Evolutionary conservation across 2,329 filamentous ascomycete species (phyloP), one percentile per base, ranked within the genome.

Genomic region (Aspergillus luchuensis): DNA sequence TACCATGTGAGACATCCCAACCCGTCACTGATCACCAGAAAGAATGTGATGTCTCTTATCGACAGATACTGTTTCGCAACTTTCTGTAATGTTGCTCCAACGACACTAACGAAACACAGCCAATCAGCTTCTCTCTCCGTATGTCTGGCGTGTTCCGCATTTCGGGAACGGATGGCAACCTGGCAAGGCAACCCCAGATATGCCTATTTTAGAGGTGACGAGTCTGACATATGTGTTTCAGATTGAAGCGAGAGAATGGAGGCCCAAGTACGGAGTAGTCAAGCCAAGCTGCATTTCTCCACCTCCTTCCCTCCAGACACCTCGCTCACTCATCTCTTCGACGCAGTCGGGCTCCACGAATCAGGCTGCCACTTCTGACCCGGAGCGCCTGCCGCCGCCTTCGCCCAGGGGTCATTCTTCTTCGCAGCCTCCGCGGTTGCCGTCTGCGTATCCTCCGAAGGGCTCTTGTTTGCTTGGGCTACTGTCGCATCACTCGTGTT

Each of bases 281-380:
- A n/a, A 49, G 25, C 25, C 11, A 33, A 30, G n/a, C 47, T 19
- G 7, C 8, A 19, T 1, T n/a, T 15, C 28, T 11, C 47, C 15
- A 17, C 25, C 15, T 30, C 23, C 4, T 17, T 33, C 25, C 4
- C 25, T 17, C 1, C 25, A 10, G 15, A 50, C 23, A 10, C 5
- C 23, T 39, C 8, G 28, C 30, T 74, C 69, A 38, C 33, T 74
- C 69, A 78, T 61, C 72, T 68, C 67, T 77, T 79, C 30, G 72
- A 71, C n/a, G 79, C 66, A 2, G 74, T 74, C 4, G 86, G 86
- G 5, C 73, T 78, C 89, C 89, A 91, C 3, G 85, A 77, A 51
- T 84, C 71, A 0, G 89, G 89, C 73, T 90, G 86, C 87, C 87
- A 91, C n/a, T 76, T 80, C 71, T 90, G 87, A 57, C 87, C 81